Percentiles rank a stretch among this genome's conserved stretches.
Conservation (phyloP, 495 filamentous ascomycete species). For the Cladorrhinum samala region DNA sequence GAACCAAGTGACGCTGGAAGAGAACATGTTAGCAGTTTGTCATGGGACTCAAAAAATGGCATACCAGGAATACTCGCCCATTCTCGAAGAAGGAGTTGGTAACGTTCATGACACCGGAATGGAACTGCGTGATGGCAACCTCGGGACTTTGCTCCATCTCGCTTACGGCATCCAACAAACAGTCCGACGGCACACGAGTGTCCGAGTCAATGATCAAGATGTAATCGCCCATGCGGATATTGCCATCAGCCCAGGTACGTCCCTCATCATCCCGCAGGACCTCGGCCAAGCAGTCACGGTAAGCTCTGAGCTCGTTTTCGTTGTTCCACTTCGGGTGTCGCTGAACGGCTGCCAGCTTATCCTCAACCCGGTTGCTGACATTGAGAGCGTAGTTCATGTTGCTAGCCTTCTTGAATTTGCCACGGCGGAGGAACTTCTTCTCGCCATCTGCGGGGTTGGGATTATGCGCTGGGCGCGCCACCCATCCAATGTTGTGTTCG, state of each 20-base stretch:
- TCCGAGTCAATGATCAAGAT: conserved; percentile 73
- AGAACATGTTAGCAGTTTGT: neutral
- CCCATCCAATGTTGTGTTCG: conserved; percentile 58
- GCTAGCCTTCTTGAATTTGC: conserved; percentile 70
- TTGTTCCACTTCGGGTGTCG: conserved; percentile 43
- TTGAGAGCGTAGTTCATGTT: conserved; percentile 67
- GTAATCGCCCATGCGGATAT: conserved; percentile 74
- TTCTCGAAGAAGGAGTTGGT: conserved; percentile 66
- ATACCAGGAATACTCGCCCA: conserved; percentile 23
- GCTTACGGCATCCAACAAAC: conserved; percentile 67
- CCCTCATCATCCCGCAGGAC: conserved; percentile 59
- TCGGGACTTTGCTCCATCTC: conserved; percentile 78
- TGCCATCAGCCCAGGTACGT: conserved; percentile 72
- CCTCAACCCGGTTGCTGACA: conserved; percentile 54
- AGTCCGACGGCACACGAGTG: conserved; percentile 68
- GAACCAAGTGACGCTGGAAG: conserved; percentile 63
- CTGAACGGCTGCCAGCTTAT: conserved; percentile 42
- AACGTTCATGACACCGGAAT: conserved; percentile 81
- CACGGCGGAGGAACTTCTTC: conserved; percentile 47
- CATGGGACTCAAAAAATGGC: neutral
- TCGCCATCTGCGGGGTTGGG: conserved; percentile 31
- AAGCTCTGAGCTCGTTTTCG: conserved; percentile 36
- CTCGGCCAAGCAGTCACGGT: conserved; percentile 27
- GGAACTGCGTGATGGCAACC: conserved; percentile 76
- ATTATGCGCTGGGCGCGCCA: conserved; percentile 54